Evolutionary conservation across 2,329 filamentous ascomycete genomes (phyloP), one percentile per base, ranked within the genome.

Genomic region (Boeremia exigua): DNA sequence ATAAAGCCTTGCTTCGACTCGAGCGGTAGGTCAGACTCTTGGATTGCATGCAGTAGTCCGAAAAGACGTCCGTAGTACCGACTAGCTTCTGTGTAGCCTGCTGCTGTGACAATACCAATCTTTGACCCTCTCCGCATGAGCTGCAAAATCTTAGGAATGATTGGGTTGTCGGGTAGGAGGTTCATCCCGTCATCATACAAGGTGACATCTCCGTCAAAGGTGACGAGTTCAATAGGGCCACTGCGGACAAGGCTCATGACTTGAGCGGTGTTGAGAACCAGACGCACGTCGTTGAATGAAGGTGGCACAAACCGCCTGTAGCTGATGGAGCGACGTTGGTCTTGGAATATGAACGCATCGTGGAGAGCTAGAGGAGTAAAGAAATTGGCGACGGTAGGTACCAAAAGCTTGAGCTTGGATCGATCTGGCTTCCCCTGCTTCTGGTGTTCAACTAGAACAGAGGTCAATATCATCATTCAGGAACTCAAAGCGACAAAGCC

Each of bases 121-220:
- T 89, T 90, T 61, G 94, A 90, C 57, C 89, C 88, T 63, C 88
- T 87, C 42, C 82, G 82, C 65, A 99, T 84, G 14, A 99, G 86
- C 58, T 88, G 87, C 51, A 87, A 68, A 42, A 88, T 84, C 9
- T 85, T 82, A 3, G 79, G 79, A 48, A 98, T 92, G 14, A 96
- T 86, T 0, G 92, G 90, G 72, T 90, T 96, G 14, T 85, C 82
- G 0, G 87, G 81, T 50, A 88, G 86, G 8, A 99, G 81, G 61
- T 86, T 91, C 67, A 92, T 84, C 11, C 95, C 95, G 70, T 99
- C 80, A 42, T 82, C 80, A 74, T 99, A 99, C 19, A 99, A 83
- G 1, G 95, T 99, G 46, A 99, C 92, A 77, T 99, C 95, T 76
- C 95, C 95, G 75, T 99, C 95, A 73, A 99, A 99, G 0, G 95